phyloP scores from a whole-genome alignment of 2,329 filamentous ascomycete species.

The Metarhizium guizhouense region DNA sequence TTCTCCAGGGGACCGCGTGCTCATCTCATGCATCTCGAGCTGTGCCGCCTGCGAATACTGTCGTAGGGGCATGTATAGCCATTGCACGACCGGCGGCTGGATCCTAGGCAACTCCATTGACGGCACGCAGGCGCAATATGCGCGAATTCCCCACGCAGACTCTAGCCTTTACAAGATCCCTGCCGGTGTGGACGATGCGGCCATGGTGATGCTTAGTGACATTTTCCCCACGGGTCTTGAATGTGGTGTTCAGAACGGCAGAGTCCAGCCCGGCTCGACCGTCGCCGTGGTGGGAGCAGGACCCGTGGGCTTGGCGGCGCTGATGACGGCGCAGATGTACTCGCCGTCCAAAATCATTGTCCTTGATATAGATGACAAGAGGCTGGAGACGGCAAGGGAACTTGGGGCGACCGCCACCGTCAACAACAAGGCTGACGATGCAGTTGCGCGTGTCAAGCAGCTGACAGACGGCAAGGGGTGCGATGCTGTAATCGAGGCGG shows the following conservation, averaged over 20 bases:
- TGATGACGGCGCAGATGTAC: constrained; percentile 47
- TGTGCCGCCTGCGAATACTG: constrained; percentile 45
- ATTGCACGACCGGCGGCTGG: constrained; percentile 47
- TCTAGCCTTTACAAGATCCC: constrained; percentile 38
- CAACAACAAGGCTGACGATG: constrained; percentile 26
- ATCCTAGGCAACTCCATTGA: constrained; percentile 42
- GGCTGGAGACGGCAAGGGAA: constrained; percentile 35
- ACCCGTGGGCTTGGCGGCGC: constrained; percentile 44
- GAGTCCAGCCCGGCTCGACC: constrained; percentile 40
- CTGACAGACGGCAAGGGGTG: constrained; percentile 43
- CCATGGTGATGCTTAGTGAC: constrained; percentile 43
- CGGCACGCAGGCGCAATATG: constrained; percentile 49
- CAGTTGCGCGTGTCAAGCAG: constrained; percentile 27
- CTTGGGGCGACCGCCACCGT: constrained; percentile 40
- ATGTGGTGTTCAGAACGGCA: constrained; percentile 41
- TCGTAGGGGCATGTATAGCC: constrained; percentile 38
- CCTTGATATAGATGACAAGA: constrained; percentile 39
- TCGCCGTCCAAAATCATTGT: constrained; percentile 41
- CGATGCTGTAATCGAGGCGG: constrained; percentile 49
- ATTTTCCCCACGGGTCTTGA: constrained; percentile 49
- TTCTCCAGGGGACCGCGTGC: constrained; percentile 39
- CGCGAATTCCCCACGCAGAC: constrained; percentile 41
- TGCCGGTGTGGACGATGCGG: constrained; percentile 27
- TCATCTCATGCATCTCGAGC: constrained; percentile 41
- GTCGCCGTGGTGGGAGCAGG: constrained; percentile 48